Evolutionary conservation across 106 monocot species (phyloP), one percentile per base, ranked within the genome.

Genomic region (Vanilla planifolia): DNA sequence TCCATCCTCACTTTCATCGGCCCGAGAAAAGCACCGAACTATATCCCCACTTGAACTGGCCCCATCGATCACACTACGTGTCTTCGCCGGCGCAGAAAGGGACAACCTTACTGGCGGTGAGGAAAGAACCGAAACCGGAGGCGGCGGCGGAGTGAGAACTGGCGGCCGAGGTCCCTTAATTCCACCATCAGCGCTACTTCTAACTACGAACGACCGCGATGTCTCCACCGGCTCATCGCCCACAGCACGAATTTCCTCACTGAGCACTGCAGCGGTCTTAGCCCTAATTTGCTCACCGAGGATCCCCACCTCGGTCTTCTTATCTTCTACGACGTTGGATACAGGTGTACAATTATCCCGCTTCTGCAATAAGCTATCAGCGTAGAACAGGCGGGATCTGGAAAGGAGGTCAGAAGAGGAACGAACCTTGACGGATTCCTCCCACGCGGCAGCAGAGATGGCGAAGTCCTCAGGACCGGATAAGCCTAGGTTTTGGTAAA

Each of bases 391-490:
- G 4, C 76, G 58, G 14, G 76, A 68, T 6, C 23, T 48, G 16
- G 67, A 72, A 37, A 81, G 68, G 34, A 55, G 37, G 7, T 71
- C 67, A 46, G 44, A 22, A 23, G 65, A 20, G 1, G 65, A 40
- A 11, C 63, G 60, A 15, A 27, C 68, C 42, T 37, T 23, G 55
- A 62, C 63, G 51, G 70, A 69, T 39, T 73, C 79, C 59, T 82
- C 88, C 79, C 82, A 82, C n/a, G 56, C 68, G 7, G 60, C 77
- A 10, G 40, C 40, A 7, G 82, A 53, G 62, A 88, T 77, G 37
- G 79, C 79, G 73, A 88, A 82, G 48, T 88, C 88, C 52, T 88
- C 88, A 14, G 82, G 88, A 3, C 79, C 76, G 29, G 55, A 57
- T 10, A 88, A 60, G n/a, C 88, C 88, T 5, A 88, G 62, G 50